Evolutionary conservation across 2,329 filamentous ascomycete genomes (phyloP).

Genomic region (Pyrenophora teres): DNA sequence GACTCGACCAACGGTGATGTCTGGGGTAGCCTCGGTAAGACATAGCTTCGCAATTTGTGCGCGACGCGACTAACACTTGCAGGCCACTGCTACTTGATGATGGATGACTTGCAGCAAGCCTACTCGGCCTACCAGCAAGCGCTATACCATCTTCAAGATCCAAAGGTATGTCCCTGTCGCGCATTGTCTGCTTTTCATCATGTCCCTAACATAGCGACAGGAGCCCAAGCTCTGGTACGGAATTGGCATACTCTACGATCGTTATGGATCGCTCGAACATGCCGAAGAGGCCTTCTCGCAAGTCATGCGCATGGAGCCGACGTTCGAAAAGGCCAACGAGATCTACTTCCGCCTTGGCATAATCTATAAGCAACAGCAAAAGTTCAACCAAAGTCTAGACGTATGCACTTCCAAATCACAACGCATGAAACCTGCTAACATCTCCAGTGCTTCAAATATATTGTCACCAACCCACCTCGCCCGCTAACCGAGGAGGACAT

Average conservation of each 20-base stretch:
- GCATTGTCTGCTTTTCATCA: conserved; percentile 3
- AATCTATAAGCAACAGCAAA: conserved; percentile 98
- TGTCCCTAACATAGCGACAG: conserved; percentile 49
- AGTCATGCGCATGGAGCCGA: conserved; percentile 97
- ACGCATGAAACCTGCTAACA: conserved; percentile 16
- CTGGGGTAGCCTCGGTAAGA: conserved; percentile 88
- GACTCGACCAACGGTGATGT: conserved; percentile 90
- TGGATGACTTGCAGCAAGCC: conserved; percentile 95
- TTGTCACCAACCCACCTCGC: conserved; percentile 87
- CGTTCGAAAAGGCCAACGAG: conserved; percentile 98
- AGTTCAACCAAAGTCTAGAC: conserved; percentile 89
- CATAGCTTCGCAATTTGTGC: conserved; percentile 6
- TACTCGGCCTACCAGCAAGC: conserved; percentile 97
- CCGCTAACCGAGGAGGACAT: conserved; percentile 97
- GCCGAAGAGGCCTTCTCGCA: conserved; percentile 98
- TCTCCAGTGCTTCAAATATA: conserved; percentile 94
- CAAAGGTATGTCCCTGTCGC: conserved; percentile 67
- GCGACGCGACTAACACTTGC: conserved; percentile 19
- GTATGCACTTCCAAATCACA: conserved; percentile 54
- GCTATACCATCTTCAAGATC: conserved; percentile 87
- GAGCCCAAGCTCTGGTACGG: conserved; percentile 99
- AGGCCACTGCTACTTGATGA: conserved; percentile 99
- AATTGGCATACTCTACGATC: conserved; percentile 95
- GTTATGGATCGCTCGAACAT: conserved; percentile 94
- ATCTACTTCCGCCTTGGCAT: conserved; percentile 99